These are phyloP conservation scores for Penicillium hesseltinei DNA, from an alignment of 2,329 filamentous ascomycete genomes.

Conservation along the genomic window DNA sequence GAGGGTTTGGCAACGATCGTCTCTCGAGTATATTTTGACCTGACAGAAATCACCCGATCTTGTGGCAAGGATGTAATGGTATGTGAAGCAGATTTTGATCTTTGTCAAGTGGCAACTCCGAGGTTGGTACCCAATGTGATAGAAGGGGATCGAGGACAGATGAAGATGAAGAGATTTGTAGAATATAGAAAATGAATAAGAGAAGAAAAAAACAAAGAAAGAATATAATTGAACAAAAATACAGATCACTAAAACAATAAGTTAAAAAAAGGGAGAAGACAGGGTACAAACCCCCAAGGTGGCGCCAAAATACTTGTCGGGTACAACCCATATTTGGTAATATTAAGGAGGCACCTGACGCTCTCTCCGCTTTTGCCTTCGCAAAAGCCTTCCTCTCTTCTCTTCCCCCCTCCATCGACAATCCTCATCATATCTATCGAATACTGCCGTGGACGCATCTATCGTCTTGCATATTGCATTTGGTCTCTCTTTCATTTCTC, in stretches of 20 bases:
- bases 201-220: slow-evolving; percentile 8
- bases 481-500: slow-evolving; percentile 5
- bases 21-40: not conserved
- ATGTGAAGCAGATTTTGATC: slow-evolving; percentile 1
- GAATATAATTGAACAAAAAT: slow-evolving; percentile 2
- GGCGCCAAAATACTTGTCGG: slow-evolving; percentile 18
- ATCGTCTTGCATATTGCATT: slow-evolving; percentile 10
- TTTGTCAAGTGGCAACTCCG: slow-evolving; percentile 5
- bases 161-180: not conserved
- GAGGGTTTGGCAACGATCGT: not conserved
- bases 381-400: slow-evolving; percentile 17
- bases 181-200: not conserved
- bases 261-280: slow-evolving; percentile 10
- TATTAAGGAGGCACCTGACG: slow-evolving; percentile 32
- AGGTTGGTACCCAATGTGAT: slow-evolving; percentile 6
- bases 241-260: not conserved
- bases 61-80: slow-evolving; percentile 7
- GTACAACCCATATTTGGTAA: slow-evolving; percentile 21
- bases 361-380: slow-evolving; percentile 30
- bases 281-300: slow-evolving; percentile 14
- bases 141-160: not conserved
- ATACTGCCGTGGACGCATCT: slow-evolving; percentile 1
- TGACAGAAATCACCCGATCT: not conserved
- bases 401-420: slow-evolving; percentile 13
- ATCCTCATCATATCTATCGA: slow-evolving; percentile 5